Conservation (phyloP, 805 yeast genomes). For the Ogataea zsoltii region DNA sequence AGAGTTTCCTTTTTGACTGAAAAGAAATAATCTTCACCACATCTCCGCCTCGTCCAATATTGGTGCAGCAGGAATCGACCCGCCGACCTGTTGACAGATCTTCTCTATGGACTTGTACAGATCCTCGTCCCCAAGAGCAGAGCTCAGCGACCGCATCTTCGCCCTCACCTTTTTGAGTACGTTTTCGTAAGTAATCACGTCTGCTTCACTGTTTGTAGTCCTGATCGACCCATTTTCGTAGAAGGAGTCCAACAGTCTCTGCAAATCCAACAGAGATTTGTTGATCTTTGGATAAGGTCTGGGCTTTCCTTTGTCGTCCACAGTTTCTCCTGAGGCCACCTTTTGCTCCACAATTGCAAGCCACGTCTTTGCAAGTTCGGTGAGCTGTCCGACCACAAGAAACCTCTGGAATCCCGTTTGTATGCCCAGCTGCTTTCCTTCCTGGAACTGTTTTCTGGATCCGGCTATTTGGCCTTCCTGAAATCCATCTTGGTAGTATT, state of each 20-base stretch:
- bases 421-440: slow-evolving; percentile 83
- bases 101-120: slow-evolving; percentile 24
- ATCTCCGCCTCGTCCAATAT: slow-evolving; percentile 26
- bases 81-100: slow-evolving; percentile 24
- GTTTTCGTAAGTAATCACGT: slow-evolving; percentile 30
- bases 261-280: slow-evolving; percentile 17
- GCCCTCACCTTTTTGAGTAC: slow-evolving; percentile 28
- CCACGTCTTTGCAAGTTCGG: slow-evolving; percentile 48
- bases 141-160: slow-evolving; percentile 30
- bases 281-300: slow-evolving; percentile 20
- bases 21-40: slow-evolving; percentile 32
- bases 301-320: slow-evolving; percentile 17
- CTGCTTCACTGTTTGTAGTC: slow-evolving; percentile 29
- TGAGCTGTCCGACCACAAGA: slow-evolving; percentile 66
- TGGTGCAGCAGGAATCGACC: slow-evolving; percentile 26
- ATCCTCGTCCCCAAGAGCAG: slow-evolving; percentile 25
- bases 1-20: slow-evolving; percentile 49
- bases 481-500: slow-evolving; percentile 68
- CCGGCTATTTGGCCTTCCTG: slow-evolving; percentile 69
- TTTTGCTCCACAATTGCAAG: slow-evolving; percentile 22
- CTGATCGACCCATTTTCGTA: slow-evolving; percentile 21
- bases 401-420: slow-evolving; percentile 77
- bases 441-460: slow-evolving; percentile 56
- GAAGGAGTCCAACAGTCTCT: slow-evolving; percentile 23
- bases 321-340: not conserved